Evolutionary conservation across 23 red algal species (phyloP), one percentile per base, ranked within the genome.

Genomic region (Porphyridium purpureum): DNA sequence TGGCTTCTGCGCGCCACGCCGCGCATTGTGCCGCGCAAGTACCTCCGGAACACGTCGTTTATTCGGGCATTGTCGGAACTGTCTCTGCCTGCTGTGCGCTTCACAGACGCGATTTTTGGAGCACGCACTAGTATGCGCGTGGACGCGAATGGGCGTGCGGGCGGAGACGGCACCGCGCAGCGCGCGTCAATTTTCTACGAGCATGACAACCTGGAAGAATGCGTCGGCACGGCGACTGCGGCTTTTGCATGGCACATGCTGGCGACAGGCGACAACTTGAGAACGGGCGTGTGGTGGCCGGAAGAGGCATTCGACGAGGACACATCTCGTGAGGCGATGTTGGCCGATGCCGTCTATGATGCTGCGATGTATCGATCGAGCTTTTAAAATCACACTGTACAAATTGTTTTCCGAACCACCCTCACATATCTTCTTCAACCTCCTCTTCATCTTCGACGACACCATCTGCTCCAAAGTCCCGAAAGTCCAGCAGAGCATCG

Each of bases 141-240:
- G n/a, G 47, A 44, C 1, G 84, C 55, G n/a, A n/a, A n/a, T n/a
- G n/a, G n/a, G n/a, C n/a, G n/a, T n/a, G 48, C 62, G 3, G 36
- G 50, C 33, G 25, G 7, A 5, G 54, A 44, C 0, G 31, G 35
- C 15, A 7, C 15, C 33, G 23, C 35, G 33, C 32, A 26, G 40
- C 2, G 29, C 17, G 41, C 50, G 24, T 30, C 34, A 7, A 36
- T 56, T 14, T 27, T 66, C 17, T 92, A 70, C 47, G 60, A 64
- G 33, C 66, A 80, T 49, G 66, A 74, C 7, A 22, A 54, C 7
- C 65, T 92, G 48, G 52, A 33, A 26, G 59, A 30, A 3, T 71
- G 72, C 26, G 84, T 92, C 35, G 84, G 84, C 35, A 70, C 67
- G 22, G 66, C 72, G 38, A 59, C 84, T 4, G 84, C 84, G 0